These are phyloP conservation scores for Saccharum spontaneum DNA, from an alignment of 176 grass and related monocot genomes.

Conservation along the genomic window DNA sequence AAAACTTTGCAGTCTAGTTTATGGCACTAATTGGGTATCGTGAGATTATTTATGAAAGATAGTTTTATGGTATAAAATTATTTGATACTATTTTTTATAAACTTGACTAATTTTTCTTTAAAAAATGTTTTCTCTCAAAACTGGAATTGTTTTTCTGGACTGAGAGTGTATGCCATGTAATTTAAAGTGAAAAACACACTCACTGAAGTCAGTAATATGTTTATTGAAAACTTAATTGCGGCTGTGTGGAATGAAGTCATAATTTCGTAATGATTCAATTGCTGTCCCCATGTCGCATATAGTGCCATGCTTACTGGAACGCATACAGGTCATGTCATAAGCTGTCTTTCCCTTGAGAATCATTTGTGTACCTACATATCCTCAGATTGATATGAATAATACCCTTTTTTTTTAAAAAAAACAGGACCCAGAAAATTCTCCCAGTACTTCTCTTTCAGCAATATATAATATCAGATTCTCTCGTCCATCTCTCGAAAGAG, in stretches of 20 bases:
- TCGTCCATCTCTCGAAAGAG: background rate
- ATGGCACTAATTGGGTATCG: too few species aligned
- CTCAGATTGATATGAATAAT: slow-evolving; percentile 5
- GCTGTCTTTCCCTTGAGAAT: slow-evolving; percentile 1
- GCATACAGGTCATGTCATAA: slow-evolving; percentile 28
- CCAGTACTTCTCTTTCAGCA: background rate
- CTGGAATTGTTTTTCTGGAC: too few species aligned
- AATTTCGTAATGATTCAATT: background rate
- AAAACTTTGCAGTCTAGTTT: too few species aligned
- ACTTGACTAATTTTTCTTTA: too few species aligned
- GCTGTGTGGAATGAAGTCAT: background rate
- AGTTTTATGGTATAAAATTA: too few species aligned
- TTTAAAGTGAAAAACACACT: background rate
- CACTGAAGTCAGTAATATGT: background rate
- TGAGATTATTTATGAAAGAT: background rate
- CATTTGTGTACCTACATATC: background rate
- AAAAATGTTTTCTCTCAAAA: too few species aligned
- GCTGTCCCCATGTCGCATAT: background rate
- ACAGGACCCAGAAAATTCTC: background rate
- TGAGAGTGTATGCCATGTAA: background rate
- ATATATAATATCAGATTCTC: background rate
- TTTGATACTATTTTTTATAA: too few species aligned
- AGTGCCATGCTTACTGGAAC: slow-evolving; percentile 31
- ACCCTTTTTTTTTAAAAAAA: background rate
- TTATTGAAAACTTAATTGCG: background rate